Percentiles rank a stretch among this genome's conserved stretches.
Conservation (phyloP, 2,329 filamentous ascomycete species). For the Verticillium nubilum region DNA sequence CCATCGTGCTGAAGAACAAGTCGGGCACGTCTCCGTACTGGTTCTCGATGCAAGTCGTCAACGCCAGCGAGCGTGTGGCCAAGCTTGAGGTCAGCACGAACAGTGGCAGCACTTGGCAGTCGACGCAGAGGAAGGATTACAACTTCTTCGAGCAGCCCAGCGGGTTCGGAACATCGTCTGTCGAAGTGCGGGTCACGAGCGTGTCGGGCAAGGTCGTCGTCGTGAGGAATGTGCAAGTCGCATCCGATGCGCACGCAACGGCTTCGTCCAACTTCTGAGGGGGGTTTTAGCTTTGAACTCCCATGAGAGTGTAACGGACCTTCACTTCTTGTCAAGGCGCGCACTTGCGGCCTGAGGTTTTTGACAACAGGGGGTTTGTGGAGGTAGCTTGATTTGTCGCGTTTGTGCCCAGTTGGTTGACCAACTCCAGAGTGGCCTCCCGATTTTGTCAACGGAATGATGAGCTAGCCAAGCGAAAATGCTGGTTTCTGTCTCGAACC, state of each 20-base stretch:
- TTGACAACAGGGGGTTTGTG: neutral
- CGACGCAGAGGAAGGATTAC: constrained; percentile 47
- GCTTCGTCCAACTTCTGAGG: constrained; percentile 25
- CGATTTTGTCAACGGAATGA: neutral
- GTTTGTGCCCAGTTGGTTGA: neutral
- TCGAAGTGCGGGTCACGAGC: constrained; percentile 52
- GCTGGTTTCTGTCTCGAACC: neutral
- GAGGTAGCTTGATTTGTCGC: neutral
- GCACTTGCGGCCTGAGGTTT: neutral
- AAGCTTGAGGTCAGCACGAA: constrained; percentile 57
- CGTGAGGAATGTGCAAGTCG: constrained; percentile 44
- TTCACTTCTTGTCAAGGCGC: constrained; percentile 3
- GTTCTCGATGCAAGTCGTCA: constrained; percentile 53
- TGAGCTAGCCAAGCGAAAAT: neutral
- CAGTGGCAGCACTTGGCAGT: constrained; percentile 51
- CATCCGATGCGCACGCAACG: constrained; percentile 20
- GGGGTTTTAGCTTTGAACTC: constrained; percentile 3
- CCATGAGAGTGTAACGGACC: neutral
- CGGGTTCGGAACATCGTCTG: constrained; percentile 49
- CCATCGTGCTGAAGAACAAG: constrained; percentile 38
- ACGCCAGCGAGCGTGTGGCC: constrained; percentile 50
- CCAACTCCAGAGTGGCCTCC: neutral
- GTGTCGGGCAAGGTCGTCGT: constrained; percentile 42
- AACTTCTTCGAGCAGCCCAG: constrained; percentile 58
- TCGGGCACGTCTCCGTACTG: constrained; percentile 35